Base-by-base conservation (phyloP, 2,329 filamentous ascomycete species). In the Trichophaea hybrida region DNA sequence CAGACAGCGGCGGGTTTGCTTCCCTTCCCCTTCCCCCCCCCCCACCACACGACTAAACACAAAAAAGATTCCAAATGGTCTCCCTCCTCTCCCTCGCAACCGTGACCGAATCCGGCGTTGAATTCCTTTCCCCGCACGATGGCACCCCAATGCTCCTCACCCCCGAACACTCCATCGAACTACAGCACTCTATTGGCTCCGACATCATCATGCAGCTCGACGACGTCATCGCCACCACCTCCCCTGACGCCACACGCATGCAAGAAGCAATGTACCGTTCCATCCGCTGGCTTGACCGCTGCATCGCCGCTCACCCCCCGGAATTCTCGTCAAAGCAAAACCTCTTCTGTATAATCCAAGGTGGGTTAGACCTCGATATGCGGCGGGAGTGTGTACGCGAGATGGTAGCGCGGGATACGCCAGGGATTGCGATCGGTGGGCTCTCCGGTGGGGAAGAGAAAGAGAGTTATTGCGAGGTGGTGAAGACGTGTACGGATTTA, bases 191-290 rank as follows among this genome's bases (percentile, higher is more conserved):
- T 58, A 98, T 98, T 69, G 93, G 93, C 65, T 94, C 88, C 64
- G 93, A 98, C 73, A 97, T 98, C 68, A 96, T 97, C 66, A 98
- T 98, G 94, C 94, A 98, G 74, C 82, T 98, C 3, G 93, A 98
- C 76, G 94, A 98, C 72, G 94, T 98, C 12, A 85, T 98, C 55
- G 91, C 89, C 34, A 97, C 93, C 0, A 98, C 93, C 0, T 96
- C 89, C 0, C 91, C 91, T 0, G 93, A 98, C 72, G 77, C 81
- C 59, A 83, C 77, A 17, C 84, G 94, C 57, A 97, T 98, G 81
- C 81, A 84, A 63, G 88, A 95, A 73, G 93, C 93, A 54, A 97
- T 96, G 90, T 80, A 93, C 69, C 84, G 93, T 58, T 95, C 88
- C 58, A 82, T 98, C 6, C 82, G 94, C 43, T 98, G 94, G 94